Base-by-base conservation (phyloP, 1,139 yeast species). In the Diutina sp. region DNA sequence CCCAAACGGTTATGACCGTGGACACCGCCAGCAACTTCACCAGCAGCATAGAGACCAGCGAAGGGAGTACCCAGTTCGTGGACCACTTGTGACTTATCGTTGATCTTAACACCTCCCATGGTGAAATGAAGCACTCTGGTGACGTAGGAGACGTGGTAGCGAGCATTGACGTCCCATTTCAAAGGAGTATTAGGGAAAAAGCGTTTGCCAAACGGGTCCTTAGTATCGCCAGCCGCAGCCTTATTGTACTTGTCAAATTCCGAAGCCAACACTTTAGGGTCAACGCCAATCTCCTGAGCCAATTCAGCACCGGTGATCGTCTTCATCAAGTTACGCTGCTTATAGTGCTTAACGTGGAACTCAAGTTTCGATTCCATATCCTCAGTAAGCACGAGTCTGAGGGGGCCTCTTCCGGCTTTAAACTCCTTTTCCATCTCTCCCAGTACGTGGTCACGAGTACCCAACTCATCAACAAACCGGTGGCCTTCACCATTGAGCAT, bases 61-160 rank as follows among this genome's bases (percentile, higher is more conserved):
- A 85, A 80, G 2, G 82, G 75, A 1, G 60, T 61, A n/a, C 72
- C 72, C 12, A 68, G 65, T 44, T 70, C 69, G 56, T 74, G 71
- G 55, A 85, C 61, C 1, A 86, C 89, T 62, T 83, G 79, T 0
- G 86, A 72, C 55, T 75, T 69, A 53, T 75, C 78, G 64, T 85
- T 81, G 64, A 86, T 84, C 65, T 81, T 81, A 44, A 86, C 84
- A 52, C 96, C 95, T 45, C 96, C 95, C 90, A 87, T 85, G 8
- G 95, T 87, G 71, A 87, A 88, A 66, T 88, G 96, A 48, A 88
- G 80, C 2, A 87, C 95, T 48, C 95, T 82, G 1, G 93, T 85
- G 54, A 86, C 78, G 60, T 72, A 77, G 0, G 85, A 80, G 35
- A 79, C 81, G 63, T 78, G 79, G 61, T 72, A 76, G 28, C 64